Base-by-base conservation (phyloP, 2,329 filamentous ascomycete species). In the Hymenoscyphus infarciens region DNA sequence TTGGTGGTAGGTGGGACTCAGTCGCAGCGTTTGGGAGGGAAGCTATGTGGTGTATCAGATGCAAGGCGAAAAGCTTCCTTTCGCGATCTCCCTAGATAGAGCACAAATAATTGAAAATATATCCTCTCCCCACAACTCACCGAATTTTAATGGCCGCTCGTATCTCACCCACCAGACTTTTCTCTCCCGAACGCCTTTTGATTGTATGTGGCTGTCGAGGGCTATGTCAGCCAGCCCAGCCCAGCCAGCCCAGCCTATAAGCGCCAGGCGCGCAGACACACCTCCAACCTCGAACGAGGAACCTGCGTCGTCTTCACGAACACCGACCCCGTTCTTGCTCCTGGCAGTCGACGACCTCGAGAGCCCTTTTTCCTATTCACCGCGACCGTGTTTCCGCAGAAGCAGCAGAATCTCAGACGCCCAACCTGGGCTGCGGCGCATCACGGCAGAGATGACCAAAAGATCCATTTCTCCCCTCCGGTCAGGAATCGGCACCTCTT, bases 401-500 rank as follows among this genome's bases (percentile, higher is more conserved):
- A 13, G 45, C 19, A 52, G 45, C 45, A 52, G 45, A 52, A 52
- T 52, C 45, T 52, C 45, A 22, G 45, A 65, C 66, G 66, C 68
- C 65, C 66, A 63, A 49, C 33, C 42, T 64, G 68, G 68, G 67
- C 70, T 65, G 61, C 60, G 60, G 63, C 61, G 62, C 65, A 63
- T 59, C 63, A 61, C 54, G 64, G 71, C 69, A 69, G 72, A 73
- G 67, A 74, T 74, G 71, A 70, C 67, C 67, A 71, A 66, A 62
- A 70, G 66, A 69, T 69, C 65, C 68, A 62, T 64, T 64, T 63
- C 67, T 68, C 65, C 66, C 63, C 68, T 71, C 68, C 71, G 72
- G 72, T 70, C 70, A 73, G 73, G 73, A 65, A 75, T 74, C 68
- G 72, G 71, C 68, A 74, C 72, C 63, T 60, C 66, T 64, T 67